phyloP scores from a whole-genome alignment of 495 filamentous ascomycete species.

The Glonium stellatum region DNA sequence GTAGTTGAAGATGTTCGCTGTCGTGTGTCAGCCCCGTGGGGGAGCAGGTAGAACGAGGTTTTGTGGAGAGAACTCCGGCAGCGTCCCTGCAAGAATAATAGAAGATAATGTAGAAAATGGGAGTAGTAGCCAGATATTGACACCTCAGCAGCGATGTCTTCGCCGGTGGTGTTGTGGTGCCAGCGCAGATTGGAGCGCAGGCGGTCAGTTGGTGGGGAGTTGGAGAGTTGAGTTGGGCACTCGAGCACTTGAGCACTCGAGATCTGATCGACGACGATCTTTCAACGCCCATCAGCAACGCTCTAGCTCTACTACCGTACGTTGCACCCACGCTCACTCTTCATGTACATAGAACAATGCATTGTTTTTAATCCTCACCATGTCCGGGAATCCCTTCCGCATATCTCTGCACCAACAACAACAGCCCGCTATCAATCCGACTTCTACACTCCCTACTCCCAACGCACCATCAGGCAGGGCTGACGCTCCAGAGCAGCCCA shows the following conservation, averaged over 20 bases:
- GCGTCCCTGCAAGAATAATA: too few species aligned
- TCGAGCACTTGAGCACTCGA: not conserved
- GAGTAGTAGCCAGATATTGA: too few species aligned
- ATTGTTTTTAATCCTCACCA: conserved; percentile 28
- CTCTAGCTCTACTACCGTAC: not conserved
- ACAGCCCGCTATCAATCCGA: conserved; percentile 2
- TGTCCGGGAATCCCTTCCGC: conserved; percentile 39
- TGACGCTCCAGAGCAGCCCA: conserved; percentile 5
- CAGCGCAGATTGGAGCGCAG: not conserved
- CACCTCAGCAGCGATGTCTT: too few species aligned
- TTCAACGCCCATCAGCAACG: not conserved
- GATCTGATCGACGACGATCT: not conserved
- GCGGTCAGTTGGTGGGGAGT: not conserved
- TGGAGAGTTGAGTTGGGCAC: not conserved
- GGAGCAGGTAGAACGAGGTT: not conserved
- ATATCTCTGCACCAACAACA: conserved; percentile 17
- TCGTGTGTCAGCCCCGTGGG: not conserved
- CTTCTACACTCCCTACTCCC: conserved; percentile 14
- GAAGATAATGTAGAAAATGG: too few species aligned
- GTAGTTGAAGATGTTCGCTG: not conserved
- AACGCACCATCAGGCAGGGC: conserved; percentile 8
- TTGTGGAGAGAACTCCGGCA: not conserved
- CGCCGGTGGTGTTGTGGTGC: not conserved
- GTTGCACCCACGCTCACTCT: conserved; percentile 6
- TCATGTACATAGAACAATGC: conserved; percentile 29